Evolutionary conservation across 2,329 filamentous ascomycete species (phyloP).

Genomic region (Onygenales sp.): DNA sequence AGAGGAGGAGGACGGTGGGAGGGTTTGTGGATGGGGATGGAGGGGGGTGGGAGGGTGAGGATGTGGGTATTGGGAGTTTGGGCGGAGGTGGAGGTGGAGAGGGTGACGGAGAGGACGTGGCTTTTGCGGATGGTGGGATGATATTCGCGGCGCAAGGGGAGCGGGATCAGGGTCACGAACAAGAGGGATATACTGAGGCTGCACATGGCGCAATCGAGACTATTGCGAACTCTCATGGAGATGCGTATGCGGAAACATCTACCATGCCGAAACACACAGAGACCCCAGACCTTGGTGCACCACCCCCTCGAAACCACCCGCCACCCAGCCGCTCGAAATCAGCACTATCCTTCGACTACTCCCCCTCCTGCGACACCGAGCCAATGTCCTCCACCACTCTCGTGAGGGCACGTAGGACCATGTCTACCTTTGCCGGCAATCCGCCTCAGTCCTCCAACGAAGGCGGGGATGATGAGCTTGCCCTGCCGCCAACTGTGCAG

Average conservation of each 20-base stretch:
- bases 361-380: slow-evolving; percentile 31
- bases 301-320: slow-evolving; percentile 2
- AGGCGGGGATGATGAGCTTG: slow-evolving; percentile 19
- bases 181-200: not conserved
- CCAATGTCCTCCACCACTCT: slow-evolving; percentile 28
- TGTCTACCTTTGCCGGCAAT: slow-evolving; percentile 2
- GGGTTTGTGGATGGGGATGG: not conserved
- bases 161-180: not conserved
- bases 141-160: not conserved
- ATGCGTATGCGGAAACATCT: not conserved
- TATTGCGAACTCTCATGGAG: too few relatives aligned
- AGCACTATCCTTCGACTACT: slow-evolving; percentile 15
- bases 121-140: not conserved
- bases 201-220: not conserved
- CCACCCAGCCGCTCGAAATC: slow-evolving; percentile 17
- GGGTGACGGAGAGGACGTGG: not conserved
- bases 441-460: slow-evolving; percentile 14
- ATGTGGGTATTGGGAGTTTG: not conserved
- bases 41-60: slow-evolving; percentile 7
- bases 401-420: slow-evolving; percentile 10
- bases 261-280: not conserved
- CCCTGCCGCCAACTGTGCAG: slow-evolving; percentile 16
- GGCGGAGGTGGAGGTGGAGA: not conserved
- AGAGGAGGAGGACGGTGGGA: slow-evolving; percentile 7
- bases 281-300: too few relatives aligned